These are phyloP conservation scores for Aspergillus chevalieri DNA, from an alignment of 2,329 filamentous ascomycete genomes.

Conservation along the genomic window DNA sequence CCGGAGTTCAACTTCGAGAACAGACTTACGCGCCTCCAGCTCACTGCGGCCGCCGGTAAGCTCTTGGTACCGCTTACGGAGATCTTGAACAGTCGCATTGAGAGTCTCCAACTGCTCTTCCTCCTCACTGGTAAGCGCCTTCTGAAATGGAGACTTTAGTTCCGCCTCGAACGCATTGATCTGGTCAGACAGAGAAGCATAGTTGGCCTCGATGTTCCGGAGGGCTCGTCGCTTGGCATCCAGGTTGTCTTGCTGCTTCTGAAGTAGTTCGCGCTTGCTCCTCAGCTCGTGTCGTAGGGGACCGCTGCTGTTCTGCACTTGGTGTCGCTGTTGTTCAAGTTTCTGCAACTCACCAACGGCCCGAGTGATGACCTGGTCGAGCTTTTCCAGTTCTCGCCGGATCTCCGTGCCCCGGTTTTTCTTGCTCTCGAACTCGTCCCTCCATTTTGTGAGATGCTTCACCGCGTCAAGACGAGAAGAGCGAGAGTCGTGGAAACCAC, in stretches of 20 bases:
- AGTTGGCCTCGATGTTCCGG: constrained; percentile 65
- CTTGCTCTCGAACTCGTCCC: constrained; percentile 66
- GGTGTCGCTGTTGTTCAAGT: constrained; percentile 68
- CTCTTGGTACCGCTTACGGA: constrained; percentile 71
- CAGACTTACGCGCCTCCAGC: constrained; percentile 72
- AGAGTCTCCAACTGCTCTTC: constrained; percentile 72
- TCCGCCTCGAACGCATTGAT: constrained; percentile 74
- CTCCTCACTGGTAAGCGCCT: constrained; percentile 74
- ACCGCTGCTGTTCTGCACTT: constrained; percentile 75
- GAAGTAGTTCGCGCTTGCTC: constrained; percentile 66
- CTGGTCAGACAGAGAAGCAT: constrained; percentile 70
- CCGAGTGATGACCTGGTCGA: constrained; percentile 82
- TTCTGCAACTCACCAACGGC: constrained; percentile 81
- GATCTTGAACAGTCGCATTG: constrained; percentile 60
- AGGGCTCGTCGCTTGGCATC: constrained; percentile 61
- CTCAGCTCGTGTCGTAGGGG: constrained; percentile 72
- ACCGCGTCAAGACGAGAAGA: constrained; percentile 84
- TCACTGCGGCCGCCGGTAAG: constrained; percentile 67
- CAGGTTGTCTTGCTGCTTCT: constrained; percentile 66
- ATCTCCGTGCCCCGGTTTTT: constrained; percentile 60
- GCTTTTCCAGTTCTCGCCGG: constrained; percentile 62
- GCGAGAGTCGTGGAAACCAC: constrained; percentile 83
- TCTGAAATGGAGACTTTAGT: constrained; percentile 82
- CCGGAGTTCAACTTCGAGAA: constrained; percentile 79
- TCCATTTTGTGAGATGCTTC: constrained; percentile 65